Evolutionary conservation across 768 basidiomycete genomes (phyloP).

Genomic region (Pholiota molesta): DNA sequence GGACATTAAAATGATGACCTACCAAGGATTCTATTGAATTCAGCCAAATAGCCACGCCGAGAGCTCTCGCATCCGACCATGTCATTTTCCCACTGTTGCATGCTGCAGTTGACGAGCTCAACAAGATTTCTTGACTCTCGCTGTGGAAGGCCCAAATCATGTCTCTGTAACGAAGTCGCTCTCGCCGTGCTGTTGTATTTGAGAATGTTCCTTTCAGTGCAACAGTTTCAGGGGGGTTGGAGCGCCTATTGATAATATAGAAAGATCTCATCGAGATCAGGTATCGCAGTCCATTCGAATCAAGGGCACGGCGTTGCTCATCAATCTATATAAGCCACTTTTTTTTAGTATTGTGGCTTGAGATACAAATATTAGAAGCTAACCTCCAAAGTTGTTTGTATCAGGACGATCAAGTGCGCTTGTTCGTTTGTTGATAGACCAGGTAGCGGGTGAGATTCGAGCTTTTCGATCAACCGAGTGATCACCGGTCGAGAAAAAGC

Average conservation of each 20-base stretch:
- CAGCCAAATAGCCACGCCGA: constrained; percentile 91
- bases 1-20: constrained; percentile 27
- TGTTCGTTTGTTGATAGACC: constrained; percentile 81
- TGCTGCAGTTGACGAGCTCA: constrained; percentile 68
- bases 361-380: constrained; percentile 17
- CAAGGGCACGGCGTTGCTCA: constrained; percentile 87
- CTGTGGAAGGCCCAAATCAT: constrained; percentile 98
- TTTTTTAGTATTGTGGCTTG: constrained; percentile 3
- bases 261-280: constrained; percentile 92
- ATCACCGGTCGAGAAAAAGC: constrained; percentile 66
- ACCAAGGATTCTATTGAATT: constrained; percentile 80
- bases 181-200: constrained; percentile 59
- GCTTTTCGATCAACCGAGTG: constrained; percentile 56
- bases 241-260: constrained; percentile 78
- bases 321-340: constrained; percentile 60
- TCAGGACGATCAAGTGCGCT: constrained; percentile 79
- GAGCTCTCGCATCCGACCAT: constrained; percentile 85
- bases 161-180: constrained; percentile 88
- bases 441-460: constrained; percentile 68
- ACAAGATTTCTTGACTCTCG: constrained; percentile 86
- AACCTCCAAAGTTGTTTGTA: constrained; percentile 88
- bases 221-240: constrained; percentile 46
- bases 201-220: constrained; percentile 42
- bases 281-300: constrained; percentile 91
- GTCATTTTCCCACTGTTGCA: constrained; percentile 80